Evolutionary conservation across 768 basidiomycete genomes (phyloP), one percentile per base, ranked within the genome.

Genomic region (Austroboletus festivus): DNA sequence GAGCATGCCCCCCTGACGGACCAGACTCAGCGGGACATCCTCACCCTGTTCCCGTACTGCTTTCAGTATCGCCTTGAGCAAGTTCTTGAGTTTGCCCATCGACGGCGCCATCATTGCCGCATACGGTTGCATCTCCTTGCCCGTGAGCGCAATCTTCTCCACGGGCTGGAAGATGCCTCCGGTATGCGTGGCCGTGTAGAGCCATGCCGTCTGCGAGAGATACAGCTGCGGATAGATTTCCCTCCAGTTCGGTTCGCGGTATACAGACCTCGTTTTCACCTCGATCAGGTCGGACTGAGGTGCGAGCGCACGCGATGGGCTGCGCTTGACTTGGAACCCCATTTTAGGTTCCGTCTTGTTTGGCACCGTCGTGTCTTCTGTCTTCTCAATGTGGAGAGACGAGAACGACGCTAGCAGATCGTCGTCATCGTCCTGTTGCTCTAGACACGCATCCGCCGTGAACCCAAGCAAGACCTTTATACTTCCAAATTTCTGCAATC

Each of bases 141-240:
- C 42, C 5, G 75, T 67, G 38, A 74, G 73, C 35, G 70, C 64
- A 16, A 67, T 48, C 61, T 83, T 83, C 43, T 73, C 67, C 7
- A 85, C 67, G 10, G 67, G 61, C 4, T 60, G 55, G 62, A 89
- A 88, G 1, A 34, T 64, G 1, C 86, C 86, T 3, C 71, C 62
- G 13, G 69, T 58, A 60, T 89, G 86, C 35, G 76, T 66, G 0
- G 77, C 86, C 45, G 86, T 67, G 59, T 78, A 82, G 49, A 82
- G 73, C 55, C 80, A 75, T 2, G 74, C 67, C 0, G 83, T 88
- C 59, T 83, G 82, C 6, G 87, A 86, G 46, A 89, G 74, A 60
- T 77, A 83, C 12, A 88, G 65, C 59, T 88, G 86, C 0, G 81
- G 78, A 61, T 81, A 86, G 1, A 71, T 67, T 12, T 85, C 82